phyloP scores from a whole-genome alignment of 1,284 basidiomycete species.

The Pulveroboletus sp. region DNA sequence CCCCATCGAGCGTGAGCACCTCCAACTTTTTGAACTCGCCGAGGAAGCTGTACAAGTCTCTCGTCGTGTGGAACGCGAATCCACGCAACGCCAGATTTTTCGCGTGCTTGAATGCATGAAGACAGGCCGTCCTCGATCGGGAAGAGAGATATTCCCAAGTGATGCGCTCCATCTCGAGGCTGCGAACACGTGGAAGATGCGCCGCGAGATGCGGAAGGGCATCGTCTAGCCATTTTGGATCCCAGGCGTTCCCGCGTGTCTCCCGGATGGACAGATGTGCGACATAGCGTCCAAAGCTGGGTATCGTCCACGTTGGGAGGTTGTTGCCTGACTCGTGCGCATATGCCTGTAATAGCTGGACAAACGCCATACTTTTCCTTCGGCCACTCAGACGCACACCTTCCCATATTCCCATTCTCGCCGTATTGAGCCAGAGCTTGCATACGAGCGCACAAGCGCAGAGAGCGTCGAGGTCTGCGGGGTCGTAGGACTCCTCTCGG shows the following conservation, averaged over 20 bases:
- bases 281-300: slow-evolving; percentile 29
- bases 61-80: slow-evolving; percentile 31
- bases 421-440: slow-evolving; percentile 35
- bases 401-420: slow-evolving; percentile 35
- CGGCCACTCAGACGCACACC: slow-evolving; percentile 22
- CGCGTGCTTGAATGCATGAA: slow-evolving; percentile 26
- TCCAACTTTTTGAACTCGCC: slow-evolving; percentile 33
- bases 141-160: slow-evolving; percentile 39
- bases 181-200: slow-evolving; percentile 23
- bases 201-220: slow-evolving; percentile 27
- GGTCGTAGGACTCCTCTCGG: slow-evolving; percentile 17
- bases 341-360: slow-evolving; percentile 24
- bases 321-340: not conserved
- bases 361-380: slow-evolving; percentile 24
- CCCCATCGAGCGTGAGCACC: slow-evolving; percentile 32
- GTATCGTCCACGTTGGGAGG: slow-evolving; percentile 17
- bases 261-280: slow-evolving; percentile 30
- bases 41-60: slow-evolving; percentile 33
- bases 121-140: slow-evolving; percentile 30
- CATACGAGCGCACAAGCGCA: slow-evolving; percentile 38
- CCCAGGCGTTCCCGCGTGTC: slow-evolving; percentile 36
- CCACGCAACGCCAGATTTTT: slow-evolving; percentile 26
- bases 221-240: slow-evolving; percentile 37
- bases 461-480: slow-evolving; percentile 30
- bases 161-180: slow-evolving; percentile 32